These are phyloP conservation scores for Russula sp. DNA, from an alignment of 768 basidiomycete genomes.

Conservation along the genomic window DNA sequence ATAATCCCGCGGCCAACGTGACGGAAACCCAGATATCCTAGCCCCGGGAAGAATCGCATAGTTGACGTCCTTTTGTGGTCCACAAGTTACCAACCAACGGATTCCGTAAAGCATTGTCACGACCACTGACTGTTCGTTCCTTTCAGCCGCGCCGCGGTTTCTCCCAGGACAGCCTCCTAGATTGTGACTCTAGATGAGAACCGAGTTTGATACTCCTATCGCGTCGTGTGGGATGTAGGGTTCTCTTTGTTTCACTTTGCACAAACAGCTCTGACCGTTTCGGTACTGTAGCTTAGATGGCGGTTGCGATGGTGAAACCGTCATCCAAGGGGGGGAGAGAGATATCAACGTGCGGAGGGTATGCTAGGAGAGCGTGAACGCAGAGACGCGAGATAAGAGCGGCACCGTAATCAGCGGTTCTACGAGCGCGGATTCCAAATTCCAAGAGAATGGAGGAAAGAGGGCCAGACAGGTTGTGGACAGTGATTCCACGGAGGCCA, in stretches of 20 bases:
- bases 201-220: conserved; percentile 77
- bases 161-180: conserved; percentile 40
- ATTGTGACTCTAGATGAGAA: conserved; percentile 51
- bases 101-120: not conserved
- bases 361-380: too few relatives aligned
- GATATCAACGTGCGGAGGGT: too few relatives aligned
- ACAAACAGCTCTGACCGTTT: not conserved
- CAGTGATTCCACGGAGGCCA: too few relatives aligned
- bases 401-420: too few relatives aligned
- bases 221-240: conserved; percentile 78
- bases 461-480: too few relatives aligned
- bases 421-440: too few relatives aligned
- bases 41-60: conserved; percentile 66
- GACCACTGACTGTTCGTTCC: not conserved
- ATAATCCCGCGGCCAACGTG: not conserved
- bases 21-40: conserved; percentile 55
- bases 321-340: too few relatives aligned
- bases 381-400: too few relatives aligned
- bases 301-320: too few relatives aligned
- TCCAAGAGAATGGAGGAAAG: too few relatives aligned
- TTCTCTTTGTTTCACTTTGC: not conserved
- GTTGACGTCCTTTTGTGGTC: conserved; percentile 93
- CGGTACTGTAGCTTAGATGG: not conserved
- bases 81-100: conserved; percentile 31
- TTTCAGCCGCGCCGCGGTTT: conserved; percentile 49